Evolutionary conservation across 106 monocot species (phyloP).

Genomic region (Dioscorea alata): DNA sequence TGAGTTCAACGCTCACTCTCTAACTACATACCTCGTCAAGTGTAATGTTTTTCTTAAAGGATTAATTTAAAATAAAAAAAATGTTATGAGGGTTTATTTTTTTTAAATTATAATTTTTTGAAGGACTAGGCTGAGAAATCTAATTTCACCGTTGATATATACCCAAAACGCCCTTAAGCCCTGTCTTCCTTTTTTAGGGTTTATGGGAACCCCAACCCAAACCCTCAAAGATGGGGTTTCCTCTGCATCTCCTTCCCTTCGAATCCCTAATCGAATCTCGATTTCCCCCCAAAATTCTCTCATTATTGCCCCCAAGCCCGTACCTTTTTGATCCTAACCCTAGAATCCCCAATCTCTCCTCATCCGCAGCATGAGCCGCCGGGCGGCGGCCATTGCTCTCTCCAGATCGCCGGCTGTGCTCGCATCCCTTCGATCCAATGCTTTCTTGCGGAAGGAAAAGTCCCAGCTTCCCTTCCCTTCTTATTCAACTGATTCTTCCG

Average conservation of each 20-base stretch:
- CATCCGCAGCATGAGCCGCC: conserved; percentile 33
- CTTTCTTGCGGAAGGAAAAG: conserved; percentile 3
- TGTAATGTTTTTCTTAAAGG: too few species aligned
- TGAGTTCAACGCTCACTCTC: too few species aligned
- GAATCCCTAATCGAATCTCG: background rate
- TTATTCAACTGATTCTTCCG: conserved; percentile 17
- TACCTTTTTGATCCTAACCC: background rate
- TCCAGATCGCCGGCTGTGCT: conserved; percentile 4
- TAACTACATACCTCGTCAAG: too few species aligned
- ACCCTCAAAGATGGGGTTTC: conserved; percentile 3
- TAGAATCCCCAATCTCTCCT: background rate
- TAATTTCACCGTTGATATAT: too few species aligned
- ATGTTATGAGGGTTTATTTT: too few species aligned
- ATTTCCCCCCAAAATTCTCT: conserved; percentile 1
- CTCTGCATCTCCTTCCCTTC: background rate
- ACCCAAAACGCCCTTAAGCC: too few species aligned
- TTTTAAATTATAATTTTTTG: too few species aligned
- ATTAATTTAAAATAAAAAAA: too few species aligned
- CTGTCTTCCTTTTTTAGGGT: conserved; percentile 12
- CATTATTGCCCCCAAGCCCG: background rate
- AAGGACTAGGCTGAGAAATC: too few species aligned
- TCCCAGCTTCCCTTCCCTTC: conserved; percentile 8
- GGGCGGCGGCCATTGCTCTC: conserved; percentile 21
- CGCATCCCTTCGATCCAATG: background rate
- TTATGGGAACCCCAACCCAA: conserved; percentile 22